Evolutionary conservation across 768 basidiomycete species (phyloP), one percentile per base, ranked within the genome.

Genomic region (Stropharia rugosoannulata): DNA sequence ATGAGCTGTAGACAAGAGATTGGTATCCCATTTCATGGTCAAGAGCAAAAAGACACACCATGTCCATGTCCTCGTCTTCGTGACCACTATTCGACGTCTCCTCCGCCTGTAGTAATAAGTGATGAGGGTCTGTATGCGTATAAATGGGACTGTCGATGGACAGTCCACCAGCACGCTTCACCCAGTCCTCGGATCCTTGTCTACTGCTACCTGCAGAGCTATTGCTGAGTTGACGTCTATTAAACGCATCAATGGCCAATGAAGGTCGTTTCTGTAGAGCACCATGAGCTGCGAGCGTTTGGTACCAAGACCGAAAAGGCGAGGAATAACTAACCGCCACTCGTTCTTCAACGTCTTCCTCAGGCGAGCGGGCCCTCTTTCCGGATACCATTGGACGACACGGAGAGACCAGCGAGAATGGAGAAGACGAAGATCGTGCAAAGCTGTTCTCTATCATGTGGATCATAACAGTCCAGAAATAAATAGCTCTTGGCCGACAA

Each of bases 111-210:
- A 13, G 35, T 35, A 52, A 29, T 61, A 61, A 61, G 25, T 62
- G 48, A 48, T 52, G 49, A 41, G 43, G 44, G 5, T 54, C 60
- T 43, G 64, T 64, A 42, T 65, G 53, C 22, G 57, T 46, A 29
- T 66, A 68, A 44, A 71, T 62, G 42, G 82, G 80, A 58, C 82
- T 82, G 51, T 80, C 79, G 18, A 91, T 86, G n/a, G 80, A 77
- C 57, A 91, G 76, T 45, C 80, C 85, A 51, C 81, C 78, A 4
- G 90, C 81, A 64, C 85, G 87, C 55, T 77, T 75, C 10, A 91
- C 89, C 90, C 88, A 92, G 64, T 91, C 89, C 55, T 90, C 89
- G 8, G 82, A 78, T 15, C 72, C 68, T 40, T 76, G 71, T 25
- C 76, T 68, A 61, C 78, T 75, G 60, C 70, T 74, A 64, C 58